Evolutionary conservation across 192 early-diverging fungal species (phyloP), one percentile per base, ranked within the genome.

Genomic region (Entomortierella beljakovae): DNA sequence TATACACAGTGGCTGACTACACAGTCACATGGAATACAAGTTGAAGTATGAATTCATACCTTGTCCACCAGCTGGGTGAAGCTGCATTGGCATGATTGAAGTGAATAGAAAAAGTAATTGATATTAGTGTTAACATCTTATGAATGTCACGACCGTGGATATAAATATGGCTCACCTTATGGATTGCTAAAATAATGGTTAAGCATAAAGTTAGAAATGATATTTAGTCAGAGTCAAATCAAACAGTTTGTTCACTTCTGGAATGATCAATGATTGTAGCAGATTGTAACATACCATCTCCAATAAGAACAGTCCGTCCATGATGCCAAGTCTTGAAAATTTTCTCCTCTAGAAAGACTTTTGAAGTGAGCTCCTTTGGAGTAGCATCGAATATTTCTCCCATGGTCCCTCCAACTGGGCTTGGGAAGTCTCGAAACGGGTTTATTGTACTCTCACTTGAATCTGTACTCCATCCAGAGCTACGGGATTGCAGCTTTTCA

Each of bases 331-430:
- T 65, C 16, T 65, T 32, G 25, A 65, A 65, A 2, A 65, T 15
- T 23, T 65, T 65, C 25, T 65, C 63, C 51, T 65, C 63, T 10
- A 65, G 35, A 23, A 37, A 65, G 16, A 65, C 63, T 25, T 28
- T 55, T 15, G 63, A 65, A 20, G 55, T 65, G 34, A 25, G 16
- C 3, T 65, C 50, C 23, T 53, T 65, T 7, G 50, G 50, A 1
- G 63, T 65, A 1, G 50, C 51, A 7, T 37, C n/a, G 10, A 65
- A 54, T 28, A 65, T 18, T 3, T 65, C 63, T 13, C 63, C 63
- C 20, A 65, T 26, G 11, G 25, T 37, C 34, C 63, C 63, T 40
- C 63, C 52, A 15, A 38, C 25, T 16, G 29, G 50, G 5, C 22
- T 35, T 5, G 32, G 49, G 10, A 55, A 55, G 35, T 54, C 23